phyloP scores from a whole-genome alignment of 2,329 filamentous ascomycete genomes.

The Colletotrichum simmondsii region DNA sequence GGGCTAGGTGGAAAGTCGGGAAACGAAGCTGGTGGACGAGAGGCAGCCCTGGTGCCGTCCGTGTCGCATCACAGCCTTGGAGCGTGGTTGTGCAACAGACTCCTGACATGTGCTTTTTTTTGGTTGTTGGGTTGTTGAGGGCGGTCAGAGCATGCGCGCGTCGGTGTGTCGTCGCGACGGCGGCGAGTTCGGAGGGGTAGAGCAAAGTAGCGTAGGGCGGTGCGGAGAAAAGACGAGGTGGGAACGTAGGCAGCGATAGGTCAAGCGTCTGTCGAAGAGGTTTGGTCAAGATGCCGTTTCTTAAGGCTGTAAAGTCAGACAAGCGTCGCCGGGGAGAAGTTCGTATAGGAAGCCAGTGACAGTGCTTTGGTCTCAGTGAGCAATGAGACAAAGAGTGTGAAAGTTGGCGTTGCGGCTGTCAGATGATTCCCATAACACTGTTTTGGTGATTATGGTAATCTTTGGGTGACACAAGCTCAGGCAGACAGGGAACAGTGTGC shows the following conservation, averaged over 20 bases:
- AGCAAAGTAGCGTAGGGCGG: background rate
- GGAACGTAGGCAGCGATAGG: background rate
- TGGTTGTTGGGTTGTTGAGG: background rate
- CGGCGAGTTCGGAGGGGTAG: background rate
- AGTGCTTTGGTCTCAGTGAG: background rate
- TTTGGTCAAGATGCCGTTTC: background rate
- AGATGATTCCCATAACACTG: constrained; percentile 8
- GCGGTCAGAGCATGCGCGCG: constrained; percentile 30
- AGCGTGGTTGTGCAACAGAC: constrained; percentile 2
- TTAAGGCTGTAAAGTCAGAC: background rate
- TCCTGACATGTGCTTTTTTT: constrained; percentile 29
- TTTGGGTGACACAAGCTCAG: background rate
- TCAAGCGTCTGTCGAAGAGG: background rate
- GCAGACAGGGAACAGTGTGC: constrained; percentile 17
- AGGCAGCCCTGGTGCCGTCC: constrained; percentile 22
- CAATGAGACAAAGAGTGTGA: background rate
- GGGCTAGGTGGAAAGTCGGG: background rate
- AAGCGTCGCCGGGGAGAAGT: background rate
- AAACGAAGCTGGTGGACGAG: background rate
- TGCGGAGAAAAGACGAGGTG: background rate
- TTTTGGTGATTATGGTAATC: background rate
- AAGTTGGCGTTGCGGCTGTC: background rate
- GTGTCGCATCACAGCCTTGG: constrained; percentile 31
- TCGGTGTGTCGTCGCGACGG: constrained; percentile 19
- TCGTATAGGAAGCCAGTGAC: background rate